Percentiles rank a stretch among this genome's conserved stretches.
Evolutionary conservation across 768 basidiomycete genomes (phyloP).

Genomic region (Boletus reticuloceps): DNA sequence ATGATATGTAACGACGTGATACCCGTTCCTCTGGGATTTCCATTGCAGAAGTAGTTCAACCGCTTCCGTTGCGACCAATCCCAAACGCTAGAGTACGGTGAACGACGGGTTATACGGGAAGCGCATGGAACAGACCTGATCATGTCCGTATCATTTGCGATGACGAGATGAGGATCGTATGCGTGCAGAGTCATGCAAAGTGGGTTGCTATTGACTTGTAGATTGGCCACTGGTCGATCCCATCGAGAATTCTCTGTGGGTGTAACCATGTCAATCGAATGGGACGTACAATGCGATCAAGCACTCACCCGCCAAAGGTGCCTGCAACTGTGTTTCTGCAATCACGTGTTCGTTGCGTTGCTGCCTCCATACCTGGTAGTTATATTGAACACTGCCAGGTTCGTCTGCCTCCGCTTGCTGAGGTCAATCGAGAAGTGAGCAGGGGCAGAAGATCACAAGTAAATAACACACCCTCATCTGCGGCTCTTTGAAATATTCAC

Average conservation of each 20-base stretch:
- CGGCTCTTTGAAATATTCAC: slow-evolving; percentile 96
- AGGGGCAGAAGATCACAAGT: background rate
- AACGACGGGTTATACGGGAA: background rate
- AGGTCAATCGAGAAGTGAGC: slow-evolving; percentile 12
- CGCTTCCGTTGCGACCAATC: slow-evolving; percentile 86
- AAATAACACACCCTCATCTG: slow-evolving; percentile 84
- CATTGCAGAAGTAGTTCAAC: slow-evolving; percentile 84
- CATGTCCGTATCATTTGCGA: slow-evolving; percentile 83
- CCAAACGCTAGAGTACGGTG: slow-evolving; percentile 64
- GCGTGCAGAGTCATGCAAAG: slow-evolving; percentile 87
- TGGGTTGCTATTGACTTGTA: slow-evolving; percentile 60
- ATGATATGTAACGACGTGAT: slow-evolving; percentile 90
- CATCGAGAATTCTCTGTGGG: slow-evolving; percentile 58
- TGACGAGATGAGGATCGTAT: slow-evolving; percentile 84
- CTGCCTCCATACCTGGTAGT: slow-evolving; percentile 94
- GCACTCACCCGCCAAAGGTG: slow-evolving; percentile 67
- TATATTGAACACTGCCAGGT: slow-evolving; percentile 90
- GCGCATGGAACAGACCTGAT: slow-evolving; percentile 57
- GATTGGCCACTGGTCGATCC: slow-evolving; percentile 68
- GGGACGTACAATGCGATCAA: background rate
- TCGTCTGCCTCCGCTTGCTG: slow-evolving; percentile 96
- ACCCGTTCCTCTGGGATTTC: slow-evolving; percentile 75
- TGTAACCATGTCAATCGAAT: background rate
- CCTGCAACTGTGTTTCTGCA: slow-evolving; percentile 65
- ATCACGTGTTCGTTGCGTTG: slow-evolving; percentile 83